phyloP scores from a whole-genome alignment of 2,329 filamentous ascomycete species.

The Fonsecaea multimorphosa region DNA sequence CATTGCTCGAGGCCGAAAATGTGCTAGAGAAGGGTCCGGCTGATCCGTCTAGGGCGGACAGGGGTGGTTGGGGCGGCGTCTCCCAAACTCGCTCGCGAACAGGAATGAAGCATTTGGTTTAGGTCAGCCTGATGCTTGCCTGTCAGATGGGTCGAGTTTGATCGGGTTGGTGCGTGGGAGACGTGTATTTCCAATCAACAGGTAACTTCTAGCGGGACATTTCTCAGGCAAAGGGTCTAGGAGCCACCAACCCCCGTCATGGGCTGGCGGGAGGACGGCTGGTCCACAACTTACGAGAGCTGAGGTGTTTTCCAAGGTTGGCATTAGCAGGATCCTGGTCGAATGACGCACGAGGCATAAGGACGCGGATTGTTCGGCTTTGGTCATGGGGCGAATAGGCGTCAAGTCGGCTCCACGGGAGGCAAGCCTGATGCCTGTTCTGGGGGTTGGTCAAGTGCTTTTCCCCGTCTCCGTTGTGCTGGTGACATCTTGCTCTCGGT shows the following conservation, averaged over 20 bases:
- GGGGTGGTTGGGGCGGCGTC: background rate
- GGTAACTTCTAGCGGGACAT: background rate
- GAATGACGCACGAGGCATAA: slow-evolving; percentile 5
- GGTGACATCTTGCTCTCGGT: background rate
- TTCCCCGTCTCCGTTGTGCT: background rate
- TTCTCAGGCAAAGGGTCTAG: background rate
- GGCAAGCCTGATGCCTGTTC: background rate
- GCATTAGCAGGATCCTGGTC: background rate
- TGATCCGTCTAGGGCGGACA: background rate
- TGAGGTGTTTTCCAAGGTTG: slow-evolving; percentile 7
- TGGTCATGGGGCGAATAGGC: background rate
- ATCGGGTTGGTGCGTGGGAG: background rate
- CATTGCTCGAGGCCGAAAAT: background rate
- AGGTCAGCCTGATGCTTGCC: slow-evolving; percentile 22
- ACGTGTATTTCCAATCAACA: background rate
- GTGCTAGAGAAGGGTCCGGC: slow-evolving; percentile 8
- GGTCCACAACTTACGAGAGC: slow-evolving; percentile 6
- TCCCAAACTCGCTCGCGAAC: slow-evolving; percentile 1
- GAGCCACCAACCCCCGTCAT: background rate
- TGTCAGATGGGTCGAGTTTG: slow-evolving; percentile 7
- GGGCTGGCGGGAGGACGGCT: background rate
- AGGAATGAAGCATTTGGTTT: slow-evolving; percentile 16
- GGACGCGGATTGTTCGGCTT: background rate
- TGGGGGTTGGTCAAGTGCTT: background rate
- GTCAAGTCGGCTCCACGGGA: background rate